Percentiles rank a stretch among this genome's conserved stretches.
phyloP scores from a whole-genome alignment of 139 green algal species.

The Diplosphaera chodatii region DNA sequence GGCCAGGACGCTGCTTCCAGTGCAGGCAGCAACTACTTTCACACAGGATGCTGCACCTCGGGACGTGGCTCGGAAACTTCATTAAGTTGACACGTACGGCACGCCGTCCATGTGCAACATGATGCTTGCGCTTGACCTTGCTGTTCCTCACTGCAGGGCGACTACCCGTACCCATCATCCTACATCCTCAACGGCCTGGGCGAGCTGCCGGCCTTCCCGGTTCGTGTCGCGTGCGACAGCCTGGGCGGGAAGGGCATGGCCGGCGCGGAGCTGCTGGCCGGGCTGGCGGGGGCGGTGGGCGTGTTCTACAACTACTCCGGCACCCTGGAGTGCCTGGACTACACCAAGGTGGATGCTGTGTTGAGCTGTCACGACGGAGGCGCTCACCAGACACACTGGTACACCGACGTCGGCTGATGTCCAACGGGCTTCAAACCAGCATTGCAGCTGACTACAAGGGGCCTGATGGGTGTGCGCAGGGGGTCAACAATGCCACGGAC shows the following conservation, averaged over 20 bases:
- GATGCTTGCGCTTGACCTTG: no score
- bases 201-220: constrained; percentile 47
- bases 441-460: no score
- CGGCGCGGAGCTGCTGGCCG: constrained; percentile 27
- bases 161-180: constrained; percentile 44
- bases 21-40: no score
- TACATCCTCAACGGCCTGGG: constrained; percentile 55
- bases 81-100: no score
- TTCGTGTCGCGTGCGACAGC: constrained; percentile 44
- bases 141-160: constrained; percentile 19
- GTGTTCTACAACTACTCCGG: constrained; percentile 78
- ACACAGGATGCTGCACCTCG: no score
- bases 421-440: no score
- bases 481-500: constrained; percentile 59
- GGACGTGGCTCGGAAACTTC: no score
- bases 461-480: constrained; percentile 1
- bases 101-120: no score
- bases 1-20: no score
- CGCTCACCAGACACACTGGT: no score
- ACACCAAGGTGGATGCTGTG: not conserved
- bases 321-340: constrained; percentile 51
- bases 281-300: constrained; percentile 39
- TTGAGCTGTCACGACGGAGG: no score
- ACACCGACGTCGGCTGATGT: no score
- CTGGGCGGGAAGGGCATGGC: constrained; percentile 20